These are phyloP conservation scores for Umbelopsis isabellina DNA, from an alignment of 192 early-diverging fungal genomes.

Conservation along the genomic window DNA sequence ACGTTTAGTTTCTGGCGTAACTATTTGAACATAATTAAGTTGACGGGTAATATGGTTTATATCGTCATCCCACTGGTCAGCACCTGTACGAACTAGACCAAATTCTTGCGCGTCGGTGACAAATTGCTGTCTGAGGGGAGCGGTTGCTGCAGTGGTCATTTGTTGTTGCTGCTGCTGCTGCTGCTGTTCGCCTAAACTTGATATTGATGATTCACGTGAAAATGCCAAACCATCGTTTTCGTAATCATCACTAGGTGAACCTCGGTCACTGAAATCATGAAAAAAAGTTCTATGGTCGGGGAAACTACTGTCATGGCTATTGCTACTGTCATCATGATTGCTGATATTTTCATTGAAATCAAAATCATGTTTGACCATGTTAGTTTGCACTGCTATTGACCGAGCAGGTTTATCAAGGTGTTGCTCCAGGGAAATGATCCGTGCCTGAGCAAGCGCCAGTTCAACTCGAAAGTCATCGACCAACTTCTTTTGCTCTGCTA, in stretches of 20 bases:
- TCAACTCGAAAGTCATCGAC: neutral
- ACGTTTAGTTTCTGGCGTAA: slow-evolving; percentile 72
- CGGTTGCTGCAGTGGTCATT: neutral
- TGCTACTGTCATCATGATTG: too few species aligned
- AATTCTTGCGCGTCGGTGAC: neutral
- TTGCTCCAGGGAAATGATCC: neutral
- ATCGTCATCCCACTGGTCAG: slow-evolving; percentile 14
- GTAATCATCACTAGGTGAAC: neutral
- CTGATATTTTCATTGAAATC: neutral
- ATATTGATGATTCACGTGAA: slow-evolving; percentile 11
- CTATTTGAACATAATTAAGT: slow-evolving; percentile 33
- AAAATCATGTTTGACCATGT: slow-evolving; percentile 15
- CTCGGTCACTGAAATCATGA: neutral
- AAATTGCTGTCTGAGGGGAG: neutral
- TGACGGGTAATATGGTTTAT: slow-evolving; percentile 8
- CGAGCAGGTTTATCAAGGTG: neutral
- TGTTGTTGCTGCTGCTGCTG: neutral
- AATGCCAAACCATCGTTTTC: neutral
- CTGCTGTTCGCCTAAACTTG: neutral
- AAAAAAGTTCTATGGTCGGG: neutral
- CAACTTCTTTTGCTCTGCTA: slow-evolving; percentile 4
- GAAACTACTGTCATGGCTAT: too few species aligned
- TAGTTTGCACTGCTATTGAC: neutral
- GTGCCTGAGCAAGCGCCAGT: neutral
- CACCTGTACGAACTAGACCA: neutral